Base-by-base conservation (phyloP, 768 basidiomycete genomes). In the Lentinula aciculospora region DNA sequence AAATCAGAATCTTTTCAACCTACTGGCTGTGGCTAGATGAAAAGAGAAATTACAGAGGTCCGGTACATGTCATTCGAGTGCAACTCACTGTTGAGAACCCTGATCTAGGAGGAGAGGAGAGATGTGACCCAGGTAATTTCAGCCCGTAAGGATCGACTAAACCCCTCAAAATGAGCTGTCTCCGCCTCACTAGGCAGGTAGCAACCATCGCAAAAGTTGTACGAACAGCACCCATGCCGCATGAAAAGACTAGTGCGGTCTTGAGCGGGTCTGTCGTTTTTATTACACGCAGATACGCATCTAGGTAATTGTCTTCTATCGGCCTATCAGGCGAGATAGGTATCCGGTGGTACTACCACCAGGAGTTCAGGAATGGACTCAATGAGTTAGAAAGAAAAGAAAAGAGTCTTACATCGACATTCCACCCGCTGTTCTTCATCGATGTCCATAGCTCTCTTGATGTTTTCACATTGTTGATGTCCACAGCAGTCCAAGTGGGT, bases 201-300 rank as follows among this genome's bases (percentile, higher is more conserved):
- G 94, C 92, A n/a, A 88, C 82, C 97, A 98, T 98, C 3, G 92
- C 94, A 67, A 97, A 98, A 0, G 95, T 98, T 2, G 94, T 95
- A 19, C 96, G 82, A 1, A 98, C 95, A 2, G 92, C 93, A 45
- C 97, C 97, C 85, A 96, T 94, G 31, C 97, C 96, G 68, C 96
- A 98, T 49, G 90, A 94, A 69, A 98, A 98, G 3, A 98, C 89
- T 19, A 98, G 75, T 0, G 89, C 85, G 0, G 93, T 94, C 17
- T 76, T 76, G 3, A 87, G 72, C 2, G 96, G 95, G 64, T 96
- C 91, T 0, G 88, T 82, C 37, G 80, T 71, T 61, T 84, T 83
- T 58, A 99, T 88, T 32, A 96, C 85, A 3, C 78, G 80, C 19
- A 95, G 76, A 68, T 98, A 99, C 0, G 91, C 89, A 70, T 98